phyloP scores from a whole-genome alignment of 202 grass and related monocot species.

The Schoenoplectus triqueter region DNA sequence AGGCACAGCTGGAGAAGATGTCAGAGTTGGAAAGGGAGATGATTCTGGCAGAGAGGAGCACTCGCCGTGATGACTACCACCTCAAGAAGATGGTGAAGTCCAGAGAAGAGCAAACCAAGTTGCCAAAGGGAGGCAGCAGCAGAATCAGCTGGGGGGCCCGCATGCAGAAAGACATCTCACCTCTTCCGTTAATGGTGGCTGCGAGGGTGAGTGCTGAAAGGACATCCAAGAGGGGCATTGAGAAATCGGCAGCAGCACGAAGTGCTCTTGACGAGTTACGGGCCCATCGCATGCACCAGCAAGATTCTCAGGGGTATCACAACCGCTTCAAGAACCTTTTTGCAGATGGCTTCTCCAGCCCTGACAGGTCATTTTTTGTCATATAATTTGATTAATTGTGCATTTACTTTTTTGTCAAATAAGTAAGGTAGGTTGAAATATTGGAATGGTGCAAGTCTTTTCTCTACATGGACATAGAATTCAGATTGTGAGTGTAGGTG shows the following conservation, averaged over 20 bases:
- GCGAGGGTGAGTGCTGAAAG: not conserved
- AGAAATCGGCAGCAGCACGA: not conserved
- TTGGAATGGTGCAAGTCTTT: too few species aligned
- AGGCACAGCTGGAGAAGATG: conserved; percentile 68
- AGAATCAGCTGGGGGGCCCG: too few species aligned
- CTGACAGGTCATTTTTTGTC: not conserved
- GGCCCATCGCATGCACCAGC: not conserved
- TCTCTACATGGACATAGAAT: too few species aligned
- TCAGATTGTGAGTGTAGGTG: too few species aligned
- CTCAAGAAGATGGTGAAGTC: conserved; percentile 57
- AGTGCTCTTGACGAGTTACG: not conserved
- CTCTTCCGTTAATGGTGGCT: not conserved
- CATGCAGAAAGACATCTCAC: too few species aligned
- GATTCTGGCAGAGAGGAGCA: conserved; percentile 65
- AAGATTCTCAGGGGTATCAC: not conserved
- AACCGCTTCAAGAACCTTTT: not conserved
- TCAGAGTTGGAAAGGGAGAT: conserved; percentile 74
- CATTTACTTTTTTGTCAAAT: not conserved
- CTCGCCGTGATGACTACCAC: conserved; percentile 56
- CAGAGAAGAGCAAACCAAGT: not conserved
- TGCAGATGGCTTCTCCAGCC: not conserved
- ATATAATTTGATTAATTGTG: not conserved
- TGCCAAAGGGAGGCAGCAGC: not conserved
- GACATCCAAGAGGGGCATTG: not conserved
- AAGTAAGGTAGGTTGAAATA: too few species aligned